Evolutionary conservation across 805 yeast genomes (phyloP), one percentile per base, ranked within the genome.

Genomic region (Nakazawaea peltata): DNA sequence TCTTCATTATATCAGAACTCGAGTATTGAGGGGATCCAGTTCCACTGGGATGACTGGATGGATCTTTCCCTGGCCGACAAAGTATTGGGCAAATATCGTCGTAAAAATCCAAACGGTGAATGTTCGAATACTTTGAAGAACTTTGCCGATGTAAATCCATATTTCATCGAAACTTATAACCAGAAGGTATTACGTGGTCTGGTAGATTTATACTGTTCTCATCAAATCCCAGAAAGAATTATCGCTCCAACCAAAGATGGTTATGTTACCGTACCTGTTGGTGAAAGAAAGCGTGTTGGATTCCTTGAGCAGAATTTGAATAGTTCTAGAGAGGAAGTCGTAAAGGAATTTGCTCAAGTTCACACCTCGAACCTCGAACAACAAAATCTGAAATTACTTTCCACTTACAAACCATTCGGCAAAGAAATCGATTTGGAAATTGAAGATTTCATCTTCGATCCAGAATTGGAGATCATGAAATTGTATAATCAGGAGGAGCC

Each of bases 1-100:
- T 22, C 22, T n/a, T 13, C 5, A 27, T 11, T 21, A n/a, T n/a
- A n/a, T 5, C 14, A 6, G 27, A 15, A 9, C 7, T 8, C 13
- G 7, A 5, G 6, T 12, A 8, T 27, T 11, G 18, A 7, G 23
- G 35, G 35, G 4, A 12, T 32, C 9, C 26, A 9, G 5, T 34
- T 34, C 29, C 37, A 34, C 24, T 34, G 37, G 37, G 37, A 34
- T 28, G 37, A 34, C 11, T 34, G 29, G 28, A 25, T 34, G 4
- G 37, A 34, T 18, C 14, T 34, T 5, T 21, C 31, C 12, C 24
- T 33, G 2, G 28, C 17, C 24, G 14, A 34, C 13, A 23, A 28
- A 3, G 24, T 28, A 9, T 22, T 34, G 16, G 17, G 28, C 11
- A 18, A 11, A 7, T 28, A 28, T 13, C 18, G 32, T 12, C 7